These are phyloP conservation scores for Sanguinoderma infundibulare DNA, from an alignment of 1,284 basidiomycete genomes.

Conservation along the genomic window DNA sequence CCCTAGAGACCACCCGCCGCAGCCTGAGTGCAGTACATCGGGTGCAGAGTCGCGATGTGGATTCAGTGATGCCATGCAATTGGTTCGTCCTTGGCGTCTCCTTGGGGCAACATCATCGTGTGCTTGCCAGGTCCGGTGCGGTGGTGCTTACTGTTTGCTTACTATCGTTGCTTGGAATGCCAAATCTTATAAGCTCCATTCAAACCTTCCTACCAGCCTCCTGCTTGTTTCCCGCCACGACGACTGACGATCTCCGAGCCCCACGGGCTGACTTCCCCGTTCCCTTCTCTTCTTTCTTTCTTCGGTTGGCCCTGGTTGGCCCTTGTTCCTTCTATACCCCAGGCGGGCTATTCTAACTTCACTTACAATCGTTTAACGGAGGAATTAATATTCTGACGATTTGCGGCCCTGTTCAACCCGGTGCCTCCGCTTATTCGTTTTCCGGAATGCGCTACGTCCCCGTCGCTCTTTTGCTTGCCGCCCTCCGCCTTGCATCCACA, in stretches of 20 bases:
- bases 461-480: constrained; percentile 1
- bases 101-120: too few relatives aligned
- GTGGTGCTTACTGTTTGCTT: too few relatives aligned
- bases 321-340: constrained; percentile 2
- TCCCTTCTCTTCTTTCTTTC: constrained; percentile 1
- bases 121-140: too few relatives aligned
- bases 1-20: too few relatives aligned
- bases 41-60: too few relatives aligned
- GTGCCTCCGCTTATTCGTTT: too few relatives aligned
- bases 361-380: neutral
- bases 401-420: neutral
- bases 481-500: neutral
- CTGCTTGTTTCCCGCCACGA: neutral
- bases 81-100: too few relatives aligned
- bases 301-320: constrained; percentile 4
- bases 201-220: neutral
- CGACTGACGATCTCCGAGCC: neutral
- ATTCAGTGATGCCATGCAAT: too few relatives aligned
- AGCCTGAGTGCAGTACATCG: too few relatives aligned
- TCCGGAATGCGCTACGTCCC: constrained; percentile 7
- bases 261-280: neutral
- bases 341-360: neutral
- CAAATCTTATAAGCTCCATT: neutral
- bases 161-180: neutral
- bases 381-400: neutral